Base-by-base conservation (phyloP, 2,329 filamentous ascomycete genomes). In the Ophiostoma ips region DNA sequence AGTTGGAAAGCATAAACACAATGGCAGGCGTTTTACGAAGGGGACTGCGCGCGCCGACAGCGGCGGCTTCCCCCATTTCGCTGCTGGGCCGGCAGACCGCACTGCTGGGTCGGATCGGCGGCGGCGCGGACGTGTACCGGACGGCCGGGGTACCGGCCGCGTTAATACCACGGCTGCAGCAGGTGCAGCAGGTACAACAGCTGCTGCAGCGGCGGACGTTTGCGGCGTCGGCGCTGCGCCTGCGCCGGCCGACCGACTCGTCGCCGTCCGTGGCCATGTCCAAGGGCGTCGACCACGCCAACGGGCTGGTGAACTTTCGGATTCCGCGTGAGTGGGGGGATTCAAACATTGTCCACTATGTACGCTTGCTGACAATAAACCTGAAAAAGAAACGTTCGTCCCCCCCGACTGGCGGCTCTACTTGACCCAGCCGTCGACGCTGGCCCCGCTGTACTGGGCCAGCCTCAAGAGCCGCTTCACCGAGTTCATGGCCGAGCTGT, bases 371-470 rank as follows among this genome's bases (percentile, higher is more conserved):
- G n/a, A n/a, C n/a, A n/a, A n/a, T n/a, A n/a, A n/a, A n/a, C n/a
- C n/a, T n/a, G n/a, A n/a, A n/a, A n/a, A n/a, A 75, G 73, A 67
- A 55, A 73, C 71, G n/a, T 71, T 76, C 50, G 60, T 75, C 43
- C 54, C 69, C 15, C 61, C 72, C 10, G 67, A 68, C 1, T 46
- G 70, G 24, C 62, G 64, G 3, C 58, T 59, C 48, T 63, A 63
- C 46, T 61, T 66, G 28, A 55, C 55, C 21, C 53, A 55, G 37
- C 62, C 62, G 33, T 11, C 33, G 44, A 44, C 57, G 10, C 60
- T 68, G 51, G 43, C 62, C 41, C 55, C 54, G 13, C 70, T 73
- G 59, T 62, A 66, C 40, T 65, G 61, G 60, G 60, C 57, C 53
- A 63, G 65, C 37, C 19, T 64, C 31, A 65, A 61, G 54, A 59